Evolutionary conservation across 192 early-diverging fungal species (phyloP).

Genomic region (Podila minutissima): DNA sequence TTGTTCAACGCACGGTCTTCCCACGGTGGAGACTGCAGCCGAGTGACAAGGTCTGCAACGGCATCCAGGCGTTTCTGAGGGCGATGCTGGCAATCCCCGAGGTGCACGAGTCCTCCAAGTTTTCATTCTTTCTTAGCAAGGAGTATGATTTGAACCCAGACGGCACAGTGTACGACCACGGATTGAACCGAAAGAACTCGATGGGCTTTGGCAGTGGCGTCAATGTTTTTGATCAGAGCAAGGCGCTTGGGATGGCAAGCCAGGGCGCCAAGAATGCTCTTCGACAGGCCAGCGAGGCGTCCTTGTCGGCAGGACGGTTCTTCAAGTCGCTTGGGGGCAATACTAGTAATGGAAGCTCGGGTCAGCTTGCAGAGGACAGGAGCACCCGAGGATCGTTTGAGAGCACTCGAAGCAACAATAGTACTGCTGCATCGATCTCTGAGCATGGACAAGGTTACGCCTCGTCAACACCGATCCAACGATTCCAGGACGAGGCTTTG

Average conservation of each 20-base stretch:
- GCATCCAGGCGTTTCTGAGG: slow-evolving; percentile 24
- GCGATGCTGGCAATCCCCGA: slow-evolving; percentile 36
- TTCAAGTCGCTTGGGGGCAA: slow-evolving; percentile 43
- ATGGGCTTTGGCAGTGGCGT: not conserved
- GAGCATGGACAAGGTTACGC: not conserved
- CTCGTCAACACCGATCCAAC: not conserved
- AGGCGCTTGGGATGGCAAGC: slow-evolving; percentile 10
- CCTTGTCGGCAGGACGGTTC: slow-evolving; percentile 38
- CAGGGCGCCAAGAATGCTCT: slow-evolving; percentile 42
- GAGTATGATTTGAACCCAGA: slow-evolving; percentile 31
- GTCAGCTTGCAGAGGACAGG: not conserved
- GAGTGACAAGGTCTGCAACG: slow-evolving; percentile 45
- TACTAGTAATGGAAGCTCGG: not conserved
- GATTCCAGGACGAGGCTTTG: not conserved
- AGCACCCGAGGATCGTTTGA: slow-evolving; percentile 27
- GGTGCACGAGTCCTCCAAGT: slow-evolving; percentile 14
- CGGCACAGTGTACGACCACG: not conserved
- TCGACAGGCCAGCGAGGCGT: slow-evolving; percentile 41
- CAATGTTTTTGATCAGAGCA: slow-evolving; percentile 7
- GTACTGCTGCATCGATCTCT: slow-evolving; percentile 14
- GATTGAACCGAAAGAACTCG: not conserved
- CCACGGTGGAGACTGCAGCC: slow-evolving; percentile 47
- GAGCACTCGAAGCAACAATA: slow-evolving; percentile 27
- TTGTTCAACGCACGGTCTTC: slow-evolving; percentile 35
- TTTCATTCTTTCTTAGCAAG: slow-evolving; percentile 42